Base-by-base conservation (phyloP, 1,284 basidiomycete species). In the Ganoderma boninense region DNA sequence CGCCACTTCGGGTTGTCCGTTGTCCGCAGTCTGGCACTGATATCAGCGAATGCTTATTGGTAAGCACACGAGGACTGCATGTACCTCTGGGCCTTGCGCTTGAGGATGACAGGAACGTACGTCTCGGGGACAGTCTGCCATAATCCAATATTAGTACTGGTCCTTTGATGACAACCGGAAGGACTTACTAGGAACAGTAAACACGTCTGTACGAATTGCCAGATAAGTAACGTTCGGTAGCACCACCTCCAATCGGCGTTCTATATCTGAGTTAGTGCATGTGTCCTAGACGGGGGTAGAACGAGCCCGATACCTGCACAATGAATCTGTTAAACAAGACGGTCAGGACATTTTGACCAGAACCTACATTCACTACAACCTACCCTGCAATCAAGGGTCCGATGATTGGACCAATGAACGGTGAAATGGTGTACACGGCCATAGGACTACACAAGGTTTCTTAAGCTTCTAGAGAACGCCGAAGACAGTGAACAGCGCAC, bases 191-290 rank as follows among this genome's bases (percentile, higher is more conserved):
- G 43, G 61, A 87, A 76, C 16, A 92, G 77, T 0, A 84, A 80
- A 10, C 87, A 52, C 13, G 81, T 78, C 74, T 90, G 83, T 1
- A 76, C 76, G 68, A 88, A 88, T 8, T 84, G 84, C 90, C 90
- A 93, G 49, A 92, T 91, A 2, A 91, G 76, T 63, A 92, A 79
- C 35, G 92, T 80, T 69, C 90, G 88, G 79, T 91, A 96, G 0
- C 92, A 93, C 94, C 94, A 95, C 65, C 92, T 82, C 95, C 95
- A 96, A 68, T 87, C 73, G 0, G 87, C 75, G 73, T 92, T 84
- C 85, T 90, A 73, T 62, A 29, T 4, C 32, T 49, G 14, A 11
- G 10, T 64, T 1, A 66, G n/a, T 38, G 14, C 16, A 8, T 16
- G 13, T 2, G 20, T 35, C 18, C 2, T 43, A 4, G 10, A 42